Conservation (phyloP, 495 filamentous ascomycete species). For the Talaromyces ruber region DNA sequence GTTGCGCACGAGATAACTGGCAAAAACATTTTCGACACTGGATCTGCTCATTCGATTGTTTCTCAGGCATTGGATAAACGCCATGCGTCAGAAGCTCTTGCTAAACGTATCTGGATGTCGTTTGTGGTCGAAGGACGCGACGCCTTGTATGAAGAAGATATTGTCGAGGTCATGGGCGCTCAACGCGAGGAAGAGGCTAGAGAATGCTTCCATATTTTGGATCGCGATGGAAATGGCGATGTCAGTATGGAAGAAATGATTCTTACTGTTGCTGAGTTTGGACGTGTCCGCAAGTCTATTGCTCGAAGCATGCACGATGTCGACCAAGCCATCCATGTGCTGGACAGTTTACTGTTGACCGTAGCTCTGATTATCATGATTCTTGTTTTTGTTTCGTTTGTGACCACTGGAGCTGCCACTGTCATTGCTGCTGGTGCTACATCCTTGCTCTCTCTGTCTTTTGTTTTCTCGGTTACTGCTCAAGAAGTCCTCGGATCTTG, state of each 20-base stretch:
- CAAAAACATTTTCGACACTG: conserved; percentile 88
- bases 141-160: conserved; percentile 68
- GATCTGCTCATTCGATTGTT: conserved; percentile 79
- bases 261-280: conserved; percentile 72
- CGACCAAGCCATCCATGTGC: conserved; percentile 83
- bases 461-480: conserved; percentile 83
- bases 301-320: conserved; percentile 93
- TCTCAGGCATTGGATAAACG: conserved; percentile 80
- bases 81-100: conserved; percentile 76
- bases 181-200: conserved; percentile 65
- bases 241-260: conserved; percentile 95
- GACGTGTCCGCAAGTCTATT: conserved; percentile 76
- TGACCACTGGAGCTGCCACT: conserved; percentile 74
- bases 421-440: conserved; percentile 93
- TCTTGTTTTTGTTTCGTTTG: conserved; percentile 85
- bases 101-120: conserved; percentile 93
- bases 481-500: conserved; percentile 94
- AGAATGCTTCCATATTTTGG: conserved; percentile 71
- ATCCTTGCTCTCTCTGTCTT: conserved; percentile 86
- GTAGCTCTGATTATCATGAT: conserved; percentile 73
- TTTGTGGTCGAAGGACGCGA: conserved; percentile 89
- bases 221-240: conserved; percentile 86
- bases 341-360: conserved; percentile 74
- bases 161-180: conserved; percentile 77
- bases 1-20: conserved; percentile 90